Conservation (phyloP, 2,329 filamentous ascomycete species). For the Stylonectria norvegica region DNA sequence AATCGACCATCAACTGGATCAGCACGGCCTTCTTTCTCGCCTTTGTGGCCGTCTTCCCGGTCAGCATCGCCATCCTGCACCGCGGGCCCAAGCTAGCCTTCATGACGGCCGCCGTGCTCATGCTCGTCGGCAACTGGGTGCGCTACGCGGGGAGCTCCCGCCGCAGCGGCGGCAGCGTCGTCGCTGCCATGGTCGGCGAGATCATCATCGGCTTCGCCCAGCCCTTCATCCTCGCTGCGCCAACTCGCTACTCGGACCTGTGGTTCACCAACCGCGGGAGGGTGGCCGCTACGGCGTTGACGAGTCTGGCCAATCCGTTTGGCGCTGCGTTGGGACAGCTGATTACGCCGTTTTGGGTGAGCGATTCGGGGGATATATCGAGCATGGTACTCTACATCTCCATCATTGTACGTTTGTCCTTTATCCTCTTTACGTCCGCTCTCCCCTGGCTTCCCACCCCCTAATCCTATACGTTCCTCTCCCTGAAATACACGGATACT, state of each 20-base stretch:
- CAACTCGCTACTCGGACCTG: slow-evolving; percentile 85
- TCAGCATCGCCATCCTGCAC: slow-evolving; percentile 75
- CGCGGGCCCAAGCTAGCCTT: slow-evolving; percentile 76
- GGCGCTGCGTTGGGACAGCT: slow-evolving; percentile 87
- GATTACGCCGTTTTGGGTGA: slow-evolving; percentile 75
- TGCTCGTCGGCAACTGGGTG: slow-evolving; percentile 87
- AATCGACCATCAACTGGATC: slow-evolving; percentile 86
- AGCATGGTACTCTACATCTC: slow-evolving; percentile 81
- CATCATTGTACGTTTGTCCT: slow-evolving; percentile 65
- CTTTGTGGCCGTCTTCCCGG: slow-evolving; percentile 70
- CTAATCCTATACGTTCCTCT: neutral
- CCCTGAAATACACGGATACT: neutral
- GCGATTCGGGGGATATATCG: slow-evolving; percentile 61
- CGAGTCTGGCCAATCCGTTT: slow-evolving; percentile 83
- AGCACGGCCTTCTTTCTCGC: slow-evolving; percentile 84
- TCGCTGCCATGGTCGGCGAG: slow-evolving; percentile 84
- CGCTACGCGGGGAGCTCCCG: slow-evolving; percentile 68
- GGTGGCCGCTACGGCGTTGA: slow-evolving; percentile 81
- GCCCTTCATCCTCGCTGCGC: slow-evolving; percentile 85
- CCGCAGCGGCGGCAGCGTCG: slow-evolving; percentile 60
- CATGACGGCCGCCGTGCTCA: slow-evolving; percentile 65
- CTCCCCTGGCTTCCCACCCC: neutral
- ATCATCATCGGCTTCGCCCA: slow-evolving; percentile 86
- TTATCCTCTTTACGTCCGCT: neutral
- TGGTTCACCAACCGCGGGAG: slow-evolving; percentile 89